Evolutionary conservation across 306 rosid genomes (phyloP).

Genomic region (Rosa lucieae): DNA sequence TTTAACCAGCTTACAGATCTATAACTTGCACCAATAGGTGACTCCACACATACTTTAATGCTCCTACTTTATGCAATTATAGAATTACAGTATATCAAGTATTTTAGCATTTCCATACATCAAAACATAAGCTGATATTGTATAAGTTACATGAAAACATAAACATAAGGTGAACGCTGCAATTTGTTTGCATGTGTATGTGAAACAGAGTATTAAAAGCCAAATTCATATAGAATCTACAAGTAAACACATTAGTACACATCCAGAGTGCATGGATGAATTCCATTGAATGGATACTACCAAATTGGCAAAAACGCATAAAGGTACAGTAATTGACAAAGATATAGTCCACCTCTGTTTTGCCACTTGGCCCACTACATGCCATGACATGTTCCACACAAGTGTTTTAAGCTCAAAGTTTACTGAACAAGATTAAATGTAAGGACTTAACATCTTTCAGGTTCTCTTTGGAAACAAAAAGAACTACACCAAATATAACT

Average conservation of each 20-base stretch:
- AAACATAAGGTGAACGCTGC: background rate
- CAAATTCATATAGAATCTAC: background rate
- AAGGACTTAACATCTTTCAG: background rate
- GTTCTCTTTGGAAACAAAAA: background rate
- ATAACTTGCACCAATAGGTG: background rate
- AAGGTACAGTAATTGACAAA: background rate
- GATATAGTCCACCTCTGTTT: background rate
- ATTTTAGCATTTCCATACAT: background rate
- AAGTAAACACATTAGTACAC: background rate
- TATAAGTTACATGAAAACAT: background rate
- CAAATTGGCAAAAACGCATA: background rate
- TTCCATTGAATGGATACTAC: background rate
- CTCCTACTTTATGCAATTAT: background rate
- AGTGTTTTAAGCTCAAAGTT: background rate
- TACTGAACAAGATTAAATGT: background rate
- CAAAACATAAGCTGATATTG: background rate
- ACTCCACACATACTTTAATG: background rate
- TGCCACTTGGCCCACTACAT: background rate
- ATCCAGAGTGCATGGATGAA: background rate
- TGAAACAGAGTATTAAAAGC: background rate
- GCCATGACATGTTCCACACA: background rate
- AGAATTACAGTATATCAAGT: background rate
- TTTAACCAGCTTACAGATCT: background rate
- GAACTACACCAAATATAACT: background rate
- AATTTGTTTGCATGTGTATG: background rate